A percentile compares a stretch with the other conserved stretches of the same genome.
Evolutionary conservation across 352 stramenopile species (phyloP).

Genomic region (Pythium rishiriense): DNA sequence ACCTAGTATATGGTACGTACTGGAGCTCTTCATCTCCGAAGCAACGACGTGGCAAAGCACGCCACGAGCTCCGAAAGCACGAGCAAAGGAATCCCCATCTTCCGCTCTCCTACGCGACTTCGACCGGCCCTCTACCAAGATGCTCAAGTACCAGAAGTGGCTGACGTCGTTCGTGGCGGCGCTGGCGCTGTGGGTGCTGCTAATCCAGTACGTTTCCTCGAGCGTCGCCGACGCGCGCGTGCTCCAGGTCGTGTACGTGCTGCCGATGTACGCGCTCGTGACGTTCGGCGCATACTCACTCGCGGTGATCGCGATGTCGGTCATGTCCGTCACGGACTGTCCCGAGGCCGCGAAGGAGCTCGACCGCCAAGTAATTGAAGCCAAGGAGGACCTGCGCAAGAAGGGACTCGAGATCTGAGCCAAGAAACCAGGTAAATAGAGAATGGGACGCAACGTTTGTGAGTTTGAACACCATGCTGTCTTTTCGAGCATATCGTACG

Average conservation of each 20-base stretch:
- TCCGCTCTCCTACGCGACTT: neutral
- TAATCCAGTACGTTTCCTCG: constrained; percentile 43
- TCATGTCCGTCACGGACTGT: constrained; percentile 74
- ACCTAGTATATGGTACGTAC: constrained; percentile 15
- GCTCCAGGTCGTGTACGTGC: constrained; percentile 49
- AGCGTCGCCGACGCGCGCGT: constrained; percentile 38
- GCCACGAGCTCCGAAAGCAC: neutral
- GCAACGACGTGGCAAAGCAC: constrained; percentile 27
- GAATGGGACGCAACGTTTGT: neutral
- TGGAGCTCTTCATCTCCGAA: constrained; percentile 11
- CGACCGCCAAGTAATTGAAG: constrained; percentile 62
- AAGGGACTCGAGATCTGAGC: constrained; percentile 51
- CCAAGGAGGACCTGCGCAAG: constrained; percentile 59
- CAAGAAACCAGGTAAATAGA: constrained; percentile 3
- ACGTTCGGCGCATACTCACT: constrained; percentile 77
- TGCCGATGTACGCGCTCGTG: constrained; percentile 72
- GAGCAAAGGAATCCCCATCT: neutral
- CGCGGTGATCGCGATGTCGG: constrained; percentile 58
- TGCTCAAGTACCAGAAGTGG: constrained; percentile 86
- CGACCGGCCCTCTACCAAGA: constrained; percentile 12
- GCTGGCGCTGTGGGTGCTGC: constrained; percentile 53
- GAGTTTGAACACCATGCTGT: too few species aligned
- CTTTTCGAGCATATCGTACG: too few species aligned
- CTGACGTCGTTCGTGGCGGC: constrained; percentile 45
- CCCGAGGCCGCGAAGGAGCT: constrained; percentile 69